Percentiles rank a stretch among this genome's conserved stretches.
Evolutionary conservation across 306 rosid genomes (phyloP).

Genomic region (Amphicarpaea edgeworthii): DNA sequence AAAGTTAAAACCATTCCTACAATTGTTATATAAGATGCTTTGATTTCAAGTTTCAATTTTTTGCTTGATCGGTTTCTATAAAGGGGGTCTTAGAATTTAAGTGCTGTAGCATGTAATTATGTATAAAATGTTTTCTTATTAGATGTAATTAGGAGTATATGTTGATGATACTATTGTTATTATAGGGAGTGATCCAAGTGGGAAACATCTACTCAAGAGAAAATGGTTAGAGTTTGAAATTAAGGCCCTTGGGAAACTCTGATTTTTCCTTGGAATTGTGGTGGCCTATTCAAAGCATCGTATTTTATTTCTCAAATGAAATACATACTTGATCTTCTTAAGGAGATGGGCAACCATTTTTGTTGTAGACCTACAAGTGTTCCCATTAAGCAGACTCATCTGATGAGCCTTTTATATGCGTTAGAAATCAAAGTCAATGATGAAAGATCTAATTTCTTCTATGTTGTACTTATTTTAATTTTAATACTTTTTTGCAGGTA

Average conservation of each 20-base stretch:
- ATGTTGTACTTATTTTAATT: slow-evolving; percentile 41
- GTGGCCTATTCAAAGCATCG: no score
- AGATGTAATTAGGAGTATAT: background rate
- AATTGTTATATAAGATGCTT: slow-evolving; percentile 2
- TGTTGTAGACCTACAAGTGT: no score
- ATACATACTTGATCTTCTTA: no score
- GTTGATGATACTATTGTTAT: no score
- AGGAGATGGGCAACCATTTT: no score
- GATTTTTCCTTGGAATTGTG: no score
- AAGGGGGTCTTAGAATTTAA: slow-evolving; percentile 27
- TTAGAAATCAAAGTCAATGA: slow-evolving; percentile 18
- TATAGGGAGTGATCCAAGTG: no score
- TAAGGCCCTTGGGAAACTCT: no score
- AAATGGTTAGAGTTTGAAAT: no score
- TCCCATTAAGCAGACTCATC: background rate
- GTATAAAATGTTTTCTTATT: background rate
- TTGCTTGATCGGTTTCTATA: slow-evolving; percentile 5
- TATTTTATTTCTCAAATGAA: no score
- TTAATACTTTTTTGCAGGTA: slow-evolving; percentile 60
- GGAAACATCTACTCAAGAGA: no score
- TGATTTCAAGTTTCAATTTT: background rate
- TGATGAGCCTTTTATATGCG: background rate
- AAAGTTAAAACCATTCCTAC: slow-evolving; percentile 21
- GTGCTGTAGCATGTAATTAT: background rate
- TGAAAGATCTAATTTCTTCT: slow-evolving; percentile 21